Evolutionary conservation across 352 stramenopile species (phyloP), one percentile per base, ranked within the genome.

Genomic region (Plasmopara viticola): DNA sequence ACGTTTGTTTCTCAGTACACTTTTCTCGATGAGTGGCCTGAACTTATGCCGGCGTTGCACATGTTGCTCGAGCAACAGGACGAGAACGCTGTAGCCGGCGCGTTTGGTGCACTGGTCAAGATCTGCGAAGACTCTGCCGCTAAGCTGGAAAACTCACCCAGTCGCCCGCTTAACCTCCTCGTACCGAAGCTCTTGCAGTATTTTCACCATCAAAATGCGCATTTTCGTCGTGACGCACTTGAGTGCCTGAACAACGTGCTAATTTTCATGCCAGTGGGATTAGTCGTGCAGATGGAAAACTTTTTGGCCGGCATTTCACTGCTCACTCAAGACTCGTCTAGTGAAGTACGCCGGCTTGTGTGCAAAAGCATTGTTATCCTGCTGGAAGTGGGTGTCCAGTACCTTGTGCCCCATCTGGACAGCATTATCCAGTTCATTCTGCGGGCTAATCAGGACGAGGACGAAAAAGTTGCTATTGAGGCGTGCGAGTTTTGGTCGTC

Each of bases 381-480:
- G 57, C 77, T 95, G 9, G 78, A 95, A 57, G 85, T 95, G 37
- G 80, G 82, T 30, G 79, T 95, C 57, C 83, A 95, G 70, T 91
- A 90, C 53, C 69, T 96, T n/a, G 62, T 95, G 68, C 84, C 86
- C 29, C 77, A 94, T 51, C 73, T 95, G 46, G 74, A 94, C 51
- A 88, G 80, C 49, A 95, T 96, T 62, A 93, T 94, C 66, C 80
- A 95, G 70, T 96, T 96, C 58, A 95, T 96, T 60, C 64, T 95
- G 40, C 80, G 83, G 39, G 79, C 82, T 38, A 93, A 84, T 55
- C 79, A 95, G 65, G 87, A 95, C 65, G 60, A 70, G 14, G 84
- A 95, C 52, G 82, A 94, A 58, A 80, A 78, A 49, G 84, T 95
- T 14, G 84, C 85, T 12, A 83, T 92, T 46, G 87, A 96, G 62